These are phyloP conservation scores for Paramecium primaurelia DNA, from an alignment of 73 alveolate genomes.

Conservation along the genomic window DNA sequence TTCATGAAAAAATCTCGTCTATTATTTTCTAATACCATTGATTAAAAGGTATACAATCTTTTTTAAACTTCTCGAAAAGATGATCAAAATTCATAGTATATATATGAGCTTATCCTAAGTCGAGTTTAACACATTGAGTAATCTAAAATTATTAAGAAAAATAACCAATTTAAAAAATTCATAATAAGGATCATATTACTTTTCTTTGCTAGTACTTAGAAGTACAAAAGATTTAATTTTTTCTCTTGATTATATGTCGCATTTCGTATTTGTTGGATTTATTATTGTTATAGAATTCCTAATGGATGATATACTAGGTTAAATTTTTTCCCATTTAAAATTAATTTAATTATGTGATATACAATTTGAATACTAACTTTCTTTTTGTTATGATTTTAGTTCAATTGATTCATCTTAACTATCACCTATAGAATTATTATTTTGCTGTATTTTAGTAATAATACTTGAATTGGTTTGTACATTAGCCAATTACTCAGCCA, in stretches of 20 bases:
- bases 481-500: not conserved
- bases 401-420: not conserved
- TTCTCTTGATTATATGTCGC: not conserved
- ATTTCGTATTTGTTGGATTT: not conserved
- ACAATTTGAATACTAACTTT: not conserved
- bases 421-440: not conserved
- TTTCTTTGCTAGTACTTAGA: not conserved
- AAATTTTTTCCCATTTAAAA: not conserved
- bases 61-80: not conserved
- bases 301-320: not conserved
- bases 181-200: constrained; percentile 2
- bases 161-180: constrained; percentile 1
- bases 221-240: not conserved
- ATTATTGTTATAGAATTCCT: not conserved
- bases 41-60: not conserved
- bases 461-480: not conserved
- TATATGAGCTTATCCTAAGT: not conserved
- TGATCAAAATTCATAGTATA: not conserved
- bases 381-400: not conserved
- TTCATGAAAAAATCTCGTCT: not conserved
- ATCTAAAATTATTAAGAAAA: not conserved
- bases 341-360: not conserved
- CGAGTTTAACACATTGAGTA: not conserved
- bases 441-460: not conserved
- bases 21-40: not conserved